These are phyloP conservation scores for Apophysomyces trapeziformis DNA, from an alignment of 371 early-diverging fungal genomes.

Conservation along the genomic window DNA sequence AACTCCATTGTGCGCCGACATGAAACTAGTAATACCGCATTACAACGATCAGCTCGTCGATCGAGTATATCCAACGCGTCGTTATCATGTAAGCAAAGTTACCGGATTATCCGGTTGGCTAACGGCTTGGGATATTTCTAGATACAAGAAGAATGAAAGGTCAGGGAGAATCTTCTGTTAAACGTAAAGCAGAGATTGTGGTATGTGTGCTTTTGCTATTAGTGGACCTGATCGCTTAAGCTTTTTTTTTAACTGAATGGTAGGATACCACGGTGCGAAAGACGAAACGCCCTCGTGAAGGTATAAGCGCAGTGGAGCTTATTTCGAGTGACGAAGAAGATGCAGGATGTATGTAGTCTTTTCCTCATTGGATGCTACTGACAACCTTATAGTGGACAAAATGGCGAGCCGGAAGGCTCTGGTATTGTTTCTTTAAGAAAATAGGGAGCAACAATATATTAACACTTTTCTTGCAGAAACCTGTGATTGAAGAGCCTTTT, in stretches of 20 bases:
- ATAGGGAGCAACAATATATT: not conserved
- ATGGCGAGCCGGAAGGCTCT: not conserved
- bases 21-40: slow-evolving; percentile 5
- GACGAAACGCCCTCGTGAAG: not conserved
- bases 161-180: not conserved
- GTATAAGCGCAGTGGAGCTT: not conserved
- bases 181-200: not conserved
- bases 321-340: slow-evolving; percentile 5
- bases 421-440: not conserved
- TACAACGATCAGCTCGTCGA: not conserved
- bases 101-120: not conserved
- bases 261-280: not conserved
- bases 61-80: not conserved
- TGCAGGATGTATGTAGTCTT: not conserved
- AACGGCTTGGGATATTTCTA: not conserved
- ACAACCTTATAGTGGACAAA: not conserved
- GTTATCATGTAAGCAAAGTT: not conserved
- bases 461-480: not conserved
- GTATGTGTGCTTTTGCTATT: not conserved
- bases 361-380: not conserved
- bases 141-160: slow-evolving; percentile 3
- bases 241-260: not conserved
- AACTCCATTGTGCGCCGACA: not conserved
- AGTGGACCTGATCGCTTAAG: not conserved
- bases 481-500: not conserved